Base-by-base conservation (phyloP, 495 filamentous ascomycete genomes). In the Lophiostoma macrostomum region DNA sequence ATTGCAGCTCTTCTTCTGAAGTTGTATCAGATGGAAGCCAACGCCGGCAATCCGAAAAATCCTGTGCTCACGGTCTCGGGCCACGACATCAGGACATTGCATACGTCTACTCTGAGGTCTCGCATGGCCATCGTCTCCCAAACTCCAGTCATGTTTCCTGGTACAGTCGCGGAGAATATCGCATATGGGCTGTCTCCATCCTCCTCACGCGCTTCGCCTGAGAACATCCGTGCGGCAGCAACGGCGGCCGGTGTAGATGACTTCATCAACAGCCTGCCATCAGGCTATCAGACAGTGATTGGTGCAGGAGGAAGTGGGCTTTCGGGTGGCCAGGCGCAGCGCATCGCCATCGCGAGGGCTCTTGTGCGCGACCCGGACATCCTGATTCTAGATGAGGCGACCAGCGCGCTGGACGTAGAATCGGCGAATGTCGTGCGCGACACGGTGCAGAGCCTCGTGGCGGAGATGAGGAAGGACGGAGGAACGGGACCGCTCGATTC, bases 301-400 rank as follows among this genome's bases (percentile, higher is more conserved):
- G 88, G 88, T 10, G 87, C 91, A 43, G 88, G 89, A 11, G 90
- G 88, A 0, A 71, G 80, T 16, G 75, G 78, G 0, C 65, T 98
- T 1, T 88, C 84, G 0, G 91, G 90, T 1, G 93, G 93, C 0
- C 93, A 98, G 60, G 82, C 83, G 1, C 91, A 96, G 62, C 77
- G 89, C 0, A 55, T 97, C 5, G 81, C 83, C 4, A 90, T 97
- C 47, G 90, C 91, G 2, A 72, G 93, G 1, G 91, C 91, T 3
- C 69, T 97, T 1, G 73, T 86, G 2, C 73, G 88, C 0, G 68
- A 75, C 16, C 89, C 89, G 0, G 74, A 75, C 32, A 67, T 96
- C 5, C 64, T 97, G 16, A 77, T 98, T 0, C 67, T 97, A 11
- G 93, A 98, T 53, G 93, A 97, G 67, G 86, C 91, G 3, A 97